Evolutionary conservation across 495 filamentous ascomycete species (phyloP).

Genomic region (Stereocaulon alpinum): DNA sequence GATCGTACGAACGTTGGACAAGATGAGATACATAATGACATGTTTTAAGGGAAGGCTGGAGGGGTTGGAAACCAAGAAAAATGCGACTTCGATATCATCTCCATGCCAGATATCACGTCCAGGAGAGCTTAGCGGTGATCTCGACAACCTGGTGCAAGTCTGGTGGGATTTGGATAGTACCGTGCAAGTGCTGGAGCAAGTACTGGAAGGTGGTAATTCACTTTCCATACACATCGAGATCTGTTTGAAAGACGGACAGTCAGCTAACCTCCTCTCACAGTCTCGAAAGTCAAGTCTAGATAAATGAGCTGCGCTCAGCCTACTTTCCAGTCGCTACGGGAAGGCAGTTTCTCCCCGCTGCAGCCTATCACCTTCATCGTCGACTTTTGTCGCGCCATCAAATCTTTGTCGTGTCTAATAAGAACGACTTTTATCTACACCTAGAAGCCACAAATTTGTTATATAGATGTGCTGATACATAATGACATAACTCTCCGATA

Average conservation of each 20-base stretch:
- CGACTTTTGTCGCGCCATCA: too few relatives aligned
- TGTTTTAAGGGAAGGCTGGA: slow-evolving; percentile 13
- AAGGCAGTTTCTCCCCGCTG: too few relatives aligned
- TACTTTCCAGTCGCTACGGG: too few relatives aligned
- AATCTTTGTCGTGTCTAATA: too few relatives aligned
- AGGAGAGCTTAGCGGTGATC: background rate
- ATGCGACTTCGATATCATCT: background rate
- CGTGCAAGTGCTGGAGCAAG: slow-evolving; percentile 9
- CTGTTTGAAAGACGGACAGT: background rate
- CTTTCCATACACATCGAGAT: background rate
- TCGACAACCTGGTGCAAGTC: slow-evolving; percentile 12
- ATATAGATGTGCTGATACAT: too few relatives aligned
- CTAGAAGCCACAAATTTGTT: too few relatives aligned
- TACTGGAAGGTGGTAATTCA: slow-evolving; percentile 1
- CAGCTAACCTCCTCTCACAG: background rate
- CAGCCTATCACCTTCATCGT: too few relatives aligned
- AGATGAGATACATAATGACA: slow-evolving; percentile 5
- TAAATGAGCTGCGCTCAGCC: too few relatives aligned
- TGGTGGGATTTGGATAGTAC: slow-evolving; percentile 16
- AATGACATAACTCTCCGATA: too few relatives aligned
- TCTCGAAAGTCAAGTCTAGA: background rate
- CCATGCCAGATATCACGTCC: background rate
- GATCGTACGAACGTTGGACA: slow-evolving; percentile 7
- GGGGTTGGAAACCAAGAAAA: slow-evolving; percentile 1
- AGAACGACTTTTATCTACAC: too few relatives aligned